Conservation (phyloP, 768 basidiomycete genomes). For the Suillus luteus region DNA sequence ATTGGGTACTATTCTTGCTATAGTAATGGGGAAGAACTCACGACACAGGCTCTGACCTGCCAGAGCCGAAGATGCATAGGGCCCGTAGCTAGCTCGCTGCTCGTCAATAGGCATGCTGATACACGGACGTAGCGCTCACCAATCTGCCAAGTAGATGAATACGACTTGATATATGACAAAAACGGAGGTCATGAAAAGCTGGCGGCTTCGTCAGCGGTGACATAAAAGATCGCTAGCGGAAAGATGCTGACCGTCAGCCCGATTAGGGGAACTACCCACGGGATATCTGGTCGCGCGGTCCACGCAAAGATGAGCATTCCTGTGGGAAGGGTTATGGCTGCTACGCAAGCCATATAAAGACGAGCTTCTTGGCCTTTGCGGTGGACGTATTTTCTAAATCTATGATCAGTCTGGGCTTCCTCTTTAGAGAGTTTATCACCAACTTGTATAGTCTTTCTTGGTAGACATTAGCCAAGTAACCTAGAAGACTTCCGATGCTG, state of each 20-base stretch:
- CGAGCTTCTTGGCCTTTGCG: constrained; percentile 56
- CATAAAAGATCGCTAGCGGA: not conserved
- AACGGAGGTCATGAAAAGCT: constrained; percentile 52
- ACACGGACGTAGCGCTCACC: constrained; percentile 37
- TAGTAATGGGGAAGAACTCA: constrained; percentile 29
- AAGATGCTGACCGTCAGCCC: constrained; percentile 26
- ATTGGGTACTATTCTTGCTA: not conserved
- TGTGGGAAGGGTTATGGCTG: constrained; percentile 52
- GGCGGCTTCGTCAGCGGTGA: not conserved
- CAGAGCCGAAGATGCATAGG: constrained; percentile 68
- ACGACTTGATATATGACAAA: constrained; percentile 61
- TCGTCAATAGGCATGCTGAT: not conserved
- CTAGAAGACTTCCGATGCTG: constrained; percentile 59
- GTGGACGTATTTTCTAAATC: constrained; percentile 30
- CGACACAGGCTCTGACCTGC: constrained; percentile 67
- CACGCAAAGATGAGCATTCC: constrained; percentile 78
- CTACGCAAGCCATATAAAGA: constrained; percentile 56
- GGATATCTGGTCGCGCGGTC: constrained; percentile 54
- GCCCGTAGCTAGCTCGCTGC: constrained; percentile 43
- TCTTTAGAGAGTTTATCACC: constrained; percentile 14
- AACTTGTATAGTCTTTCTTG: constrained; percentile 56
- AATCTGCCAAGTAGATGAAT: constrained; percentile 66
- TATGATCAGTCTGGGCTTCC: constrained; percentile 28
- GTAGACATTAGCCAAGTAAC: constrained; percentile 46
- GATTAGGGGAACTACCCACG: constrained; percentile 54